Conservation (phyloP, 306 rosid genomes). For the Cucurbita ficifolia region DNA sequence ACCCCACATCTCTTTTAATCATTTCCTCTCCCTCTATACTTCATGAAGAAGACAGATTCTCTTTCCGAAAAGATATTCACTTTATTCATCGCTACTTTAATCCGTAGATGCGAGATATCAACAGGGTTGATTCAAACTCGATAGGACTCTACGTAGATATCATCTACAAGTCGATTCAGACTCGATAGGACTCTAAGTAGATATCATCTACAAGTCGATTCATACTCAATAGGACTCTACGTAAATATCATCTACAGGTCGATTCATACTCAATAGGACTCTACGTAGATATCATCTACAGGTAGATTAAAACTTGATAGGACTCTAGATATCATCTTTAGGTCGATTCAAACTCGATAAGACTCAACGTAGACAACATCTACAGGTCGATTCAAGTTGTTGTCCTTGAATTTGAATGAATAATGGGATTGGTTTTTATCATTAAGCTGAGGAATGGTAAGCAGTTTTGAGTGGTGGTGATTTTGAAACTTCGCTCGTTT, state of each 20-base stretch:
- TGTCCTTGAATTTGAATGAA: slow-evolving; percentile 14
- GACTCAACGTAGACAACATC: slow-evolving; percentile 8
- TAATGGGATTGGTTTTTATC: slow-evolving; percentile 3
- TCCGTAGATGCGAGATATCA: slow-evolving; percentile 12
- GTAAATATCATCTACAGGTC: slow-evolving; percentile 12
- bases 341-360: slow-evolving; percentile 22
- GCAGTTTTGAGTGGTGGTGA: slow-evolving; percentile 27
- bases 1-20: slow-evolving; percentile 43
- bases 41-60: slow-evolving; percentile 24
- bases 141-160: slow-evolving; percentile 9
- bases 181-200: not conserved
- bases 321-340: slow-evolving; percentile 7
- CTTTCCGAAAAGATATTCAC: slow-evolving; percentile 17
- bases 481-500: slow-evolving; percentile 14
- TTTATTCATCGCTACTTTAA: slow-evolving; percentile 13
- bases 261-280: not conserved
- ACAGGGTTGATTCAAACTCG: slow-evolving; percentile 26
- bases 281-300: slow-evolving; percentile 13
- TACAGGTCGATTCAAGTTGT: not conserved
- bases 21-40: slow-evolving; percentile 24
- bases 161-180: slow-evolving; percentile 1
- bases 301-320: slow-evolving; percentile 22
- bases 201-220: slow-evolving; percentile 8
- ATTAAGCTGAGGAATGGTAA: slow-evolving; percentile 25
- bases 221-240: not conserved